phyloP scores from a whole-genome alignment of 176 grass and related monocot genomes.

The Eremochloa ophiuroides region DNA sequence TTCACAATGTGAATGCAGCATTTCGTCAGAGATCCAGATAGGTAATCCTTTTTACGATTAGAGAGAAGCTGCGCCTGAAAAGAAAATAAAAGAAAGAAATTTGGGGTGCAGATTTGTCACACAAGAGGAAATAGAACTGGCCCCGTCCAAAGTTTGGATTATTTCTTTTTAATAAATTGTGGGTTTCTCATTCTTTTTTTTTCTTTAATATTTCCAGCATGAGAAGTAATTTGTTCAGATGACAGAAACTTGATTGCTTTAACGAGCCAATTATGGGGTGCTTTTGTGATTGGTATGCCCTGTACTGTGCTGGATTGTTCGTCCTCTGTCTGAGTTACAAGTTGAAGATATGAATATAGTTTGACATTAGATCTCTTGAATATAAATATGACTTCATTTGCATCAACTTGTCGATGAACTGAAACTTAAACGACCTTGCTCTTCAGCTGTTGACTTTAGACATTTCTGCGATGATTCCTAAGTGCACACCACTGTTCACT shows the following conservation, averaged over 20 bases:
- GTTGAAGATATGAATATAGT: neutral
- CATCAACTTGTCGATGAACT: neutral
- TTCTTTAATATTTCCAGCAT: neutral
- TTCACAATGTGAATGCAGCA: neutral
- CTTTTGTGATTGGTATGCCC: neutral
- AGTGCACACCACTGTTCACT: too few species aligned
- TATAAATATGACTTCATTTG: neutral
- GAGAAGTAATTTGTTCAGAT: neutral
- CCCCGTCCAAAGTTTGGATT: neutral
- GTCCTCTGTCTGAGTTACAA: neutral
- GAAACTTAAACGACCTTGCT: neutral
- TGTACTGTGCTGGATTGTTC: neutral
- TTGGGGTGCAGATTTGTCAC: neutral
- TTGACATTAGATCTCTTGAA: neutral
- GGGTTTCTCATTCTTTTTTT: neutral
- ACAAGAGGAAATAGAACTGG: too few species aligned
- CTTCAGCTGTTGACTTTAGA: neutral
- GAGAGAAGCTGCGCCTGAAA: neutral
- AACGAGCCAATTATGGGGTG: neutral
- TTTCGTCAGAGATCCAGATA: neutral
- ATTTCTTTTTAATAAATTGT: neutral
- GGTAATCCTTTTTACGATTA: neutral
- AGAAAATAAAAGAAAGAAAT: neutral
- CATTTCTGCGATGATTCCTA: neutral
- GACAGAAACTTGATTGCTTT: neutral